A percentile compares a stretch with the other conserved stretches of the same genome.
phyloP scores from a whole-genome alignment of 164 flowering plant genomes.

The Chloranthus sessilifolius region DNA sequence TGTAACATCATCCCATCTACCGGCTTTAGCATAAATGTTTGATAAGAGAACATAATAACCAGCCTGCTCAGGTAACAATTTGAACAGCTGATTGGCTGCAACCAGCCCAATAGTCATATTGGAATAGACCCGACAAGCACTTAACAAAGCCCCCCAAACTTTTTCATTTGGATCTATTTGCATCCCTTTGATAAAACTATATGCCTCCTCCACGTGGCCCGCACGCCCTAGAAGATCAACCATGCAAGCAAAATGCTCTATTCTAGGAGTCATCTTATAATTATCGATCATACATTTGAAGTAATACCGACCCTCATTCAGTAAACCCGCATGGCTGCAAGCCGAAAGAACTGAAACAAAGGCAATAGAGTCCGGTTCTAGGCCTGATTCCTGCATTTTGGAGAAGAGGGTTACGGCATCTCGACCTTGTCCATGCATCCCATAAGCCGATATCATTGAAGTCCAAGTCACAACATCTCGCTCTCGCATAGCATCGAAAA shows the following conservation, averaged over 20 bases:
- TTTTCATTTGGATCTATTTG: constrained; percentile 16
- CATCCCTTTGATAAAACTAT: constrained; percentile 14
- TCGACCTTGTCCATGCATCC: constrained; percentile 12
- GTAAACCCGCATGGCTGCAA: constrained; percentile 17
- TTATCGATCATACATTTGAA: constrained; percentile 7
- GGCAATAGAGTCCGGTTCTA: constrained; percentile 12
- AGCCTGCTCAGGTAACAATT: constrained; percentile 14
- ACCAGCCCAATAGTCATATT: constrained; percentile 10
- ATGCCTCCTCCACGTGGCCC: constrained; percentile 15
- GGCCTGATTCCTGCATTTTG: constrained; percentile 11
- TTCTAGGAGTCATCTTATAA: constrained; percentile 12
- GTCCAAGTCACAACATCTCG: constrained; percentile 19
- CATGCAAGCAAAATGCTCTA: constrained; percentile 19
- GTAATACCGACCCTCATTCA: constrained; percentile 7
- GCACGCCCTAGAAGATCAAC: constrained; percentile 17
- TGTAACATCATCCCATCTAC: constrained; percentile 18
- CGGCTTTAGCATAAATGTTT: constrained; percentile 18
- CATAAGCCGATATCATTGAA: constrained; percentile 16
- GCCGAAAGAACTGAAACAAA: constrained; percentile 17
- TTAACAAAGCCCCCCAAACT: constrained; percentile 20
- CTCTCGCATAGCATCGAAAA: constrained; percentile 10
- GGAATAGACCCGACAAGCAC: constrained; percentile 17
- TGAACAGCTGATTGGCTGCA: constrained; percentile 19
- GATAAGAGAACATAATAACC: constrained; percentile 18
- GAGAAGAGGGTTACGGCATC: constrained; percentile 11